Conservation (phyloP, 2,329 filamentous ascomycete species). For the Mycosphaerella sp. region DNA sequence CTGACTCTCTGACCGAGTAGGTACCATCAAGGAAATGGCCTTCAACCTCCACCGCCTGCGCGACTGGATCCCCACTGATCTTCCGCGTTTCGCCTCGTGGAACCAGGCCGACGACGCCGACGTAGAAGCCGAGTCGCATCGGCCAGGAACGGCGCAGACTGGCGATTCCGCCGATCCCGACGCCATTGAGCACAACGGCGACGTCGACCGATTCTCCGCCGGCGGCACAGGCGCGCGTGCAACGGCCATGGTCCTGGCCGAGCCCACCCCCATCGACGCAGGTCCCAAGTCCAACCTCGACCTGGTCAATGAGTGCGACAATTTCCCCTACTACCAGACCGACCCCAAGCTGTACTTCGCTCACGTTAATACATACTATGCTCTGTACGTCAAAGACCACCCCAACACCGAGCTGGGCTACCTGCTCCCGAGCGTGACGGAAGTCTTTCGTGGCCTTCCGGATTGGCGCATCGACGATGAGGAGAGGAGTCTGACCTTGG, state of each 20-base stretch:
- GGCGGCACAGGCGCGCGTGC: too few relatives aligned
- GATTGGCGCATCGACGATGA: constrained; percentile 56
- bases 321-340: constrained; percentile 66
- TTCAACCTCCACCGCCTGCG: constrained; percentile 32
- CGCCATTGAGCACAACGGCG: constrained; percentile 12
- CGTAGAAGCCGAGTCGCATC: constrained; percentile 12
- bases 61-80: constrained; percentile 29
- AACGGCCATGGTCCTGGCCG: constrained; percentile 17
- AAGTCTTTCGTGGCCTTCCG: constrained; percentile 49
- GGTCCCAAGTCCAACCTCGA: constrained; percentile 46
- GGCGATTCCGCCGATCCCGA: constrained; percentile 19
- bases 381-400: constrained; percentile 61
- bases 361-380: constrained; percentile 46
- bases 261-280: constrained; percentile 27
- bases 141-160: constrained; percentile 14
- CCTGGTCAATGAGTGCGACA: constrained; percentile 52
- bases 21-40: constrained; percentile 12
- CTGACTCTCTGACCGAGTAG: background rate
- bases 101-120: constrained; percentile 20
- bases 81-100: constrained; percentile 28
- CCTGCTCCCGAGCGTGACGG: constrained; percentile 55
- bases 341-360: constrained; percentile 51
- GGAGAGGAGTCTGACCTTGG: constrained; percentile 56
- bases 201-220: constrained; percentile 10
- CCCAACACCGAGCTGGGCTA: constrained; percentile 56